phyloP scores from a whole-genome alignment of 1,139 yeast genomes.

The Debaryomyces robertsiae region DNA sequence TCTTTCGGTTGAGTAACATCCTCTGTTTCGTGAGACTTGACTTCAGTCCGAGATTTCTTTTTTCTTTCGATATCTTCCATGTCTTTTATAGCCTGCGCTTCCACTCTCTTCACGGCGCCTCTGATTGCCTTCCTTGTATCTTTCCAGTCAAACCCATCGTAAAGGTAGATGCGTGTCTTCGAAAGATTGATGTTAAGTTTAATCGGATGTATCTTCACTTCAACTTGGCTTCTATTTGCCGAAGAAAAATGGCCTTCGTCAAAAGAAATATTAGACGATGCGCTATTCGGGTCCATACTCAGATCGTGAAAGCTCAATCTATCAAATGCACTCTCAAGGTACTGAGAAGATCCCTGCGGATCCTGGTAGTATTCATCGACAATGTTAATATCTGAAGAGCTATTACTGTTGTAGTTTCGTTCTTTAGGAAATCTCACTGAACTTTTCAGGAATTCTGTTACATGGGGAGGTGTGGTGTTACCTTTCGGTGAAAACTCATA shows the following conservation, averaged over 20 bases:
- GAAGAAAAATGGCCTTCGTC: conserved; percentile 52
- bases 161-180: conserved; percentile 54
- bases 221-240: conserved; percentile 9
- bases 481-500: conserved; percentile 25
- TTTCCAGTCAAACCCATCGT: conserved; percentile 94
- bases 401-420: background rate
- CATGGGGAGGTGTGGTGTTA: background rate
- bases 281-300: background rate
- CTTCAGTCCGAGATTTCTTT: conserved; percentile 1
- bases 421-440: background rate
- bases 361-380: conserved; percentile 28
- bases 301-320: conserved; percentile 5
- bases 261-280: conserved; percentile 18
- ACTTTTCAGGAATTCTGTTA: background rate
- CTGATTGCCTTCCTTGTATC: conserved; percentile 69
- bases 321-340: conserved; percentile 4
- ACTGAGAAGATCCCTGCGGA: conserved; percentile 7
- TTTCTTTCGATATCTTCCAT: conserved; percentile 4
- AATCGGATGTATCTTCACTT: conserved; percentile 27
- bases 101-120: conserved; percentile 64
- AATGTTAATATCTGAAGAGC: conserved; percentile 15
- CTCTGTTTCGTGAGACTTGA: conserved; percentile 11
- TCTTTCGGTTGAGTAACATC: background rate
- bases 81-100: conserved; percentile 39
- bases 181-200: conserved; percentile 37